Percentiles rank a stretch among this genome's conserved stretches.
These are phyloP conservation scores for Acidiella bohemica DNA, from an alignment of 495 filamentous ascomycete genomes.

Conservation along the genomic window DNA sequence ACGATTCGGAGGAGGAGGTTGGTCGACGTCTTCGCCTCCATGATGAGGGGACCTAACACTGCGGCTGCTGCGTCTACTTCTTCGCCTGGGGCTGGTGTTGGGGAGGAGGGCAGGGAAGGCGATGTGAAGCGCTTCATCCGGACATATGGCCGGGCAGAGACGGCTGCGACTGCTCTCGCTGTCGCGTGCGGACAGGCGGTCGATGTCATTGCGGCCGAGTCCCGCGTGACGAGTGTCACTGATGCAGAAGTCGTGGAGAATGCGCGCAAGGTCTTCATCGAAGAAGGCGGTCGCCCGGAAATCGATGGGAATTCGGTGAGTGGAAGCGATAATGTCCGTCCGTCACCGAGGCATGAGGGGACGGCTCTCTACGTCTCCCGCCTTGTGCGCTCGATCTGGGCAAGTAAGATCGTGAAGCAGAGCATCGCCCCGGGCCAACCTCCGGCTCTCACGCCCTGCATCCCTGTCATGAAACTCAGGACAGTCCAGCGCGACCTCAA, in stretches of 20 bases:
- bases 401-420: constrained; percentile 44
- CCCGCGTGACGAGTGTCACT: constrained; percentile 52
- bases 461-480: constrained; percentile 51
- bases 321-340: constrained; percentile 67
- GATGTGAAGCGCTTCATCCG: constrained; percentile 70
- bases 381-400: constrained; percentile 78
- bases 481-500: constrained; percentile 68
- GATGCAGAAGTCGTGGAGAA: constrained; percentile 71
- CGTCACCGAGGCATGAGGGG: constrained; percentile 80
- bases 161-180: constrained; percentile 76
- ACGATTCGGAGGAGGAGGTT: constrained; percentile 68
- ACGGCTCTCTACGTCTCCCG: constrained; percentile 76
- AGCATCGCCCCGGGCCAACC: constrained; percentile 44
- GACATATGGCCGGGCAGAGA: constrained; percentile 73
- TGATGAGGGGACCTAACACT: constrained; percentile 49
- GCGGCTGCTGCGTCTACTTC: too few species aligned
- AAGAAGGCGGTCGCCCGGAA: constrained; percentile 70
- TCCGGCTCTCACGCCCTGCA: constrained; percentile 35
- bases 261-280: constrained; percentile 76
- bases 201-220: constrained; percentile 58
- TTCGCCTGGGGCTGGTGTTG: too few species aligned
- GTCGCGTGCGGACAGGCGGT: constrained; percentile 90
- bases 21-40: constrained; percentile 81
- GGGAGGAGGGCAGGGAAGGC: constrained; percentile 66
- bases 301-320: constrained; percentile 57